Conservation (phyloP, 2,329 filamentous ascomycete genomes). For the Stemphylium vesicarium region DNA sequence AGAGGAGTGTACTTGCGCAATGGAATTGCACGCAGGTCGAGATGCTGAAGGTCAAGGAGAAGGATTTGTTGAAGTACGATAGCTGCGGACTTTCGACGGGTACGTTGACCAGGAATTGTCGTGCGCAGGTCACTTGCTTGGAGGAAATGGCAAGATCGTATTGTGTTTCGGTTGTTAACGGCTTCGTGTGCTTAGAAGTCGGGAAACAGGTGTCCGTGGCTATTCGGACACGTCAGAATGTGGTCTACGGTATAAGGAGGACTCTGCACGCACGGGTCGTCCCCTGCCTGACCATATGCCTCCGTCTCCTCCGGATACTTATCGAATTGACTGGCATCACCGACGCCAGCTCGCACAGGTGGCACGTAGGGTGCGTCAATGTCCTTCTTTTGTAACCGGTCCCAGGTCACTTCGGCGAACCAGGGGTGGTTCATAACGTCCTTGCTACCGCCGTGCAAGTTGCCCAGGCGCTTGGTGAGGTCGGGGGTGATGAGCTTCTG, state of each 20-base stretch:
- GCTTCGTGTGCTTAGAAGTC: constrained; percentile 36
- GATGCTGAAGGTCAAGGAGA: constrained; percentile 1
- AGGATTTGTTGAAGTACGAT: constrained; percentile 2
- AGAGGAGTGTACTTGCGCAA: not conserved
- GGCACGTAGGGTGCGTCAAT: constrained; percentile 98
- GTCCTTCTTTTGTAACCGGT: constrained; percentile 89
- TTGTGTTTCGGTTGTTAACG: constrained; percentile 2
- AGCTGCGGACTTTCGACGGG: constrained; percentile 12
- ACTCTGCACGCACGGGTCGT: constrained; percentile 78
- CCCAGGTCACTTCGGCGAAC: constrained; percentile 99
- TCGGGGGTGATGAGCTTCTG: constrained; percentile 93
- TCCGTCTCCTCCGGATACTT: constrained; percentile 97
- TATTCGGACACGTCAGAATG: constrained; percentile 43
- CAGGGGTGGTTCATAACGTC: constrained; percentile 96
- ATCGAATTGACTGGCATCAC: constrained; percentile 97
- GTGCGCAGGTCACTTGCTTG: constrained; percentile 8
- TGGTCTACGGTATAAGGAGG: constrained; percentile 31
- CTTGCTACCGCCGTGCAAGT: constrained; percentile 85
- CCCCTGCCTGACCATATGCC: constrained; percentile 78
- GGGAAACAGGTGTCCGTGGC: constrained; percentile 44
- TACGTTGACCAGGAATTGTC: constrained; percentile 12
- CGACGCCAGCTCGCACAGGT: constrained; percentile 89
- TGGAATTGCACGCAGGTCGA: not conserved
- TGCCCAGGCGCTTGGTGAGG: constrained; percentile 91
- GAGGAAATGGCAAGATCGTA: constrained; percentile 9